Base-by-base conservation (phyloP, 2,329 filamentous ascomycete genomes). In the Verticillium tricorpus region DNA sequence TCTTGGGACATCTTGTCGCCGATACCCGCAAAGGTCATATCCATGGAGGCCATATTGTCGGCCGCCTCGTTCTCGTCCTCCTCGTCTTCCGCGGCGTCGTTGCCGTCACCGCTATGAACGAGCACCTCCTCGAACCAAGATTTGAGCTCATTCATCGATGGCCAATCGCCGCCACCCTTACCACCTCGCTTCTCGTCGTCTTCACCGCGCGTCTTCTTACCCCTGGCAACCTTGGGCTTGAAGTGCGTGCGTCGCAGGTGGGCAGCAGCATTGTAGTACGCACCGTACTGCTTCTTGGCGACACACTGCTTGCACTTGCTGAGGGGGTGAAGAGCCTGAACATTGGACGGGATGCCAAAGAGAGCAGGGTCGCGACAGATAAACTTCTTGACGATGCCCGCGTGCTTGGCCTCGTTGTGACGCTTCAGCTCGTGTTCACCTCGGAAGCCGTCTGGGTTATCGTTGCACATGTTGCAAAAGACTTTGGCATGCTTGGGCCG, bases 231-330 rank as follows among this genome's bases (percentile, higher is more conserved):
- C 74, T 85, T 85, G 59, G 80, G 89, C 71, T 90, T 91, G 81
- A 97, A 98, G 73, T 98, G 94, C 0, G 90, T 89, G 58, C 94
- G 88, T 52, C 93, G 85, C 9, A 98, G 83, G 72, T 98, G 94
- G 0, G 93, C 94, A 0, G 93, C 93, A 0, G 93, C 94, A 69
- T 98, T 98, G 77, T 98, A 97, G 77, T 97, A 95, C 17, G 91
- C 91, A 3, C 90, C 90, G 69, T 98, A 98, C 62, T 85, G 84
- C 79, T 97, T 97, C 61, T 83, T 78, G 55, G 83, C 83, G 57
- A 82, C 84, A 74, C 94, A 98, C 57, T 90, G 85, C 75, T 96
- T 96, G 84, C 93, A 97, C 67, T 90, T 89, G 58, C 81, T 80
- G 37, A 98, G 83, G 50, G 93, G 88, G 59, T 76, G 84, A 77